A percentile compares a stretch with the other conserved stretches of the same genome.
These are phyloP conservation scores for Tulasnella sp. DNA, from an alignment of 768 basidiomycete genomes.

Conservation along the genomic window DNA sequence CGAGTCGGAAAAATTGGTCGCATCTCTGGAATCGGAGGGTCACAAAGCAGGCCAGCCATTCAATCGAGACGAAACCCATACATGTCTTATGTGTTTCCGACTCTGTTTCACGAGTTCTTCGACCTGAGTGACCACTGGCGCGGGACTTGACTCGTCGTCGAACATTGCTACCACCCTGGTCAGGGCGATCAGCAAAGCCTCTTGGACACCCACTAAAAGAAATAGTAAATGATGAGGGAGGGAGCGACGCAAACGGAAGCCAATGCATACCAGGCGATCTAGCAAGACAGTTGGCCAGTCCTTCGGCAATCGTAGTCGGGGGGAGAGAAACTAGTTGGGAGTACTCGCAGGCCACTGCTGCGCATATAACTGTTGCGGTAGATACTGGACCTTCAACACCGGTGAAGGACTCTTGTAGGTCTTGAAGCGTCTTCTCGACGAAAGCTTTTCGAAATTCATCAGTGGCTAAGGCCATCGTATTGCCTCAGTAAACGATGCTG, in stretches of 20 bases:
- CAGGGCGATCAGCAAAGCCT: constrained; percentile 69
- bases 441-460: constrained; percentile 13
- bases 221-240: not conserved
- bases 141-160: constrained; percentile 40
- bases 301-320: constrained; percentile 50
- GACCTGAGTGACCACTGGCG: constrained; percentile 45
- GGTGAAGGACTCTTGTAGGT: not conserved
- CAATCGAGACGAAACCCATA: constrained; percentile 37
- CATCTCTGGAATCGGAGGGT: constrained; percentile 52
- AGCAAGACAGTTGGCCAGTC: constrained; percentile 45
- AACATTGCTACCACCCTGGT: constrained; percentile 59
- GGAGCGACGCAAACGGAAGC: constrained; percentile 29
- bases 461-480: not conserved
- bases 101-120: constrained; percentile 43
- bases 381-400: constrained; percentile 36
- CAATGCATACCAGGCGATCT: constrained; percentile 46
- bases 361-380: constrained; percentile 62
- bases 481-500: not conserved
- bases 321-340: constrained; percentile 46
- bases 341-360: constrained; percentile 65
- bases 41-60: not conserved
- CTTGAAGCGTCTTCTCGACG: not conserved
- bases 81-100: constrained; percentile 52
- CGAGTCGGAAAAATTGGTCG: constrained; percentile 58
- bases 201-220: constrained; percentile 63